phyloP scores from a whole-genome alignment of 345 rosid genomes.

The Jatropha curcas region DNA sequence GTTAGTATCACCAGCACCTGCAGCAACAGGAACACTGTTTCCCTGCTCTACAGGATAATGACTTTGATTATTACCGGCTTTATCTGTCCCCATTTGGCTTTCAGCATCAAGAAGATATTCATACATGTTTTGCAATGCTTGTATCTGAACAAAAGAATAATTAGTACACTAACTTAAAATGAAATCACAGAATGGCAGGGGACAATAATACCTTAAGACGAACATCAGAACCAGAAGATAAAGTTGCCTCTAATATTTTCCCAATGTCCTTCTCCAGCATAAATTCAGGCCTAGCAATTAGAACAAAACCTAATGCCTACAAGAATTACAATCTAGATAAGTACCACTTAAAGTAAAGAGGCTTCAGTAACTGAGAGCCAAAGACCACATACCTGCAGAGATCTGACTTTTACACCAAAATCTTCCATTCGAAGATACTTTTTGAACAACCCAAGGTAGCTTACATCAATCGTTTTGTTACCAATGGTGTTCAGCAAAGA shows the following conservation, averaged over 20 bases:
- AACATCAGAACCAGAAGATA: constrained; percentile 62
- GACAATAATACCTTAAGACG: constrained; percentile 73
- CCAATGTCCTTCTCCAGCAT: constrained; percentile 97
- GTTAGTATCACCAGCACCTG: constrained; percentile 99
- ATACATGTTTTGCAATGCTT: constrained; percentile 83
- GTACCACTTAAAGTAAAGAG: constrained; percentile 11
- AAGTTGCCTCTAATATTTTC: constrained; percentile 72
- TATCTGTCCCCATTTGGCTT: constrained; percentile 81
- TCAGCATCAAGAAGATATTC: constrained; percentile 98
- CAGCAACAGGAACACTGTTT: constrained; percentile 87
- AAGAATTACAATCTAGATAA: constrained; percentile 29
- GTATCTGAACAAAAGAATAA: constrained; percentile 63
- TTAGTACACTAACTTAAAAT: constrained; percentile 23
- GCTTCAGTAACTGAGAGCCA: constrained; percentile 6
- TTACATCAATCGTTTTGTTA: constrained; percentile 50
- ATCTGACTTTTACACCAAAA: constrained; percentile 76
- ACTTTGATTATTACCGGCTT: constrained; percentile 40
- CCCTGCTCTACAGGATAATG: constrained; percentile 51
- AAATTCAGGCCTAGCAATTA: constrained; percentile 91
- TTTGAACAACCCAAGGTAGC: constrained; percentile 70
- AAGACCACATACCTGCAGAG: constrained; percentile 72
- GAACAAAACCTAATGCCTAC: constrained; percentile 93
- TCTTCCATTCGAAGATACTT: constrained; percentile 79
- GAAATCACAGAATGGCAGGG: constrained; percentile 2
- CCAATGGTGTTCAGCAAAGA: constrained; percentile 55